phyloP scores from a whole-genome alignment of 176 grass and related monocot genomes.

The Triticum dicoccoides region DNA sequence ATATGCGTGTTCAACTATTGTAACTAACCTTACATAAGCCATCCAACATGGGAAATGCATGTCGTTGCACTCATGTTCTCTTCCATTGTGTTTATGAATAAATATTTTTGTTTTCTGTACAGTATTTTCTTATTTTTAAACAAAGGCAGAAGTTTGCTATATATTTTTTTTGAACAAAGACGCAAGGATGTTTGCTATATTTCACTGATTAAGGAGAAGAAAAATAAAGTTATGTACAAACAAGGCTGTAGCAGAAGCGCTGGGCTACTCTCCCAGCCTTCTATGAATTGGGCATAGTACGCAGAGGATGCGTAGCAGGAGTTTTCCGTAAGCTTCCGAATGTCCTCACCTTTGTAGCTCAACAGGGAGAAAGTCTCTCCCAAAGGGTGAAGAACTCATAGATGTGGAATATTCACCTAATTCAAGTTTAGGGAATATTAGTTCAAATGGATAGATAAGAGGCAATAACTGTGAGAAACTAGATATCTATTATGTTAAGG shows the following conservation, averaged over 20 bases:
- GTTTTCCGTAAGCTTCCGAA: no score
- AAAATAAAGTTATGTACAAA: not conserved
- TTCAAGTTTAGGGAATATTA: not conserved
- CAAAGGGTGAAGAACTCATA: no score
- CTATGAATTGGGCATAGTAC: no score
- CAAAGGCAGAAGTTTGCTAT: not conserved
- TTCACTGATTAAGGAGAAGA: not conserved
- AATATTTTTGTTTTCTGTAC: not conserved
- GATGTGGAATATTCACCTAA: not conserved
- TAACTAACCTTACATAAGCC: not conserved
- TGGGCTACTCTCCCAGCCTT: not conserved
- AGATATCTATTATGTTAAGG: not conserved
- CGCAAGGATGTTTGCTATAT: no score
- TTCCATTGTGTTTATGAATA: not conserved
- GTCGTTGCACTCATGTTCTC: not conserved
- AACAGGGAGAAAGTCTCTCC: no score
- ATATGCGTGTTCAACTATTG: not conserved
- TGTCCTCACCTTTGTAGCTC: no score
- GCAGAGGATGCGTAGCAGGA: no score
- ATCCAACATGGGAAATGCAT: not conserved
- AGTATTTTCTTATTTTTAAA: not conserved
- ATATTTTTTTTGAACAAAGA: not conserved
- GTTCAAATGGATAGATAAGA: not conserved
- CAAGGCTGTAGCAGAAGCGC: not conserved
- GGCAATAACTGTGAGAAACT: not conserved